Conservation (phyloP, 768 basidiomycete genomes). For the Collybiopsis luxurians region DNA sequence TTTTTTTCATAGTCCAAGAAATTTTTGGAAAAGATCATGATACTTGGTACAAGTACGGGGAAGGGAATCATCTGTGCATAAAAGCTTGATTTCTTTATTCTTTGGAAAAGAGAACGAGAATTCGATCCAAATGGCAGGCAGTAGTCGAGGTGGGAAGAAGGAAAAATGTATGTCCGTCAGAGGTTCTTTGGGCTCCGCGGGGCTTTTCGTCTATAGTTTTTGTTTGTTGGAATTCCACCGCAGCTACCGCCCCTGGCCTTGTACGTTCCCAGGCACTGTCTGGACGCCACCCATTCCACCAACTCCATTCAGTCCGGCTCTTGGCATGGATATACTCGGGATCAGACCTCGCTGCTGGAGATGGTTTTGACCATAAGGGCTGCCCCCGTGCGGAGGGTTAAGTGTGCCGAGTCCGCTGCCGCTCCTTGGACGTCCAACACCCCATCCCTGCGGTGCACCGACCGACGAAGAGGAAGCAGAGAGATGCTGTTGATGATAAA, state of each 20-base stretch:
- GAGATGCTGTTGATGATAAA: constrained; percentile 44
- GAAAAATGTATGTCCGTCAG: neutral
- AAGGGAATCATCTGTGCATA: no score
- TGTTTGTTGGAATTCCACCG: neutral
- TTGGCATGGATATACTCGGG: constrained; percentile 5
- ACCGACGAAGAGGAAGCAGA: constrained; percentile 13
- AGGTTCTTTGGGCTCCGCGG: no score
- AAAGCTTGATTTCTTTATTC: neutral
- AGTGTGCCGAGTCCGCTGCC: constrained; percentile 40
- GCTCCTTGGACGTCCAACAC: constrained; percentile 43
- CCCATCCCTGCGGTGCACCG: constrained; percentile 19
- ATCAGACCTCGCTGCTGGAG: constrained; percentile 3
- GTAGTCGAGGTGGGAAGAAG: neutral
- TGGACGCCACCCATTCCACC: constrained; percentile 5
- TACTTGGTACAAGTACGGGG: neutral
- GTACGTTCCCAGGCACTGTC: constrained; percentile 6
- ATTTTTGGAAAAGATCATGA: neutral
- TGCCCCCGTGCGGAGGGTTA: neutral
- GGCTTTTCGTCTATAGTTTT: neutral
- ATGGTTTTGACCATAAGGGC: neutral
- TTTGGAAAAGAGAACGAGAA: neutral
- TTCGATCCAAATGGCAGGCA: neutral
- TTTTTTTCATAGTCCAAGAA: constrained; percentile 4
- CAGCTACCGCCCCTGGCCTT: neutral
- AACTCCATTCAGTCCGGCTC: constrained; percentile 4